Conservation (phyloP, 176 grass and related monocot species). For the Urochloa ruziziensis region DNA sequence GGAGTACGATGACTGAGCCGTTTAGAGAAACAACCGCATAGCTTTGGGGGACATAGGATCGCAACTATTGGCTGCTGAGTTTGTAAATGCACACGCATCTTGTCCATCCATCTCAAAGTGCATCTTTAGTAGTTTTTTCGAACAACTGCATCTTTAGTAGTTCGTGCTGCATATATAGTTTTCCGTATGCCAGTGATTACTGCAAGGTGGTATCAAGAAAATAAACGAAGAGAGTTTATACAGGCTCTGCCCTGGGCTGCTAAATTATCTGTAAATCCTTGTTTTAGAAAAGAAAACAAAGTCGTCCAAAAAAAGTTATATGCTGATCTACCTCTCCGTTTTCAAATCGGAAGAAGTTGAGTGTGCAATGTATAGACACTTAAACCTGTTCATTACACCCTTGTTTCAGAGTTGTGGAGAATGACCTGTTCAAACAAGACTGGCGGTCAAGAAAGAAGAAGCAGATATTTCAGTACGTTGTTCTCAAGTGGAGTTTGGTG, state of each 20-base stretch:
- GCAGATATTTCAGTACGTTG: constrained; percentile 86
- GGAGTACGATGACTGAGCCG: neutral
- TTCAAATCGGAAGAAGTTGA: neutral
- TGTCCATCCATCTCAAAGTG: neutral
- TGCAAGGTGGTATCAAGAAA: neutral
- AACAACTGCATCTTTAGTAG: neutral
- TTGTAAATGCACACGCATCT: neutral
- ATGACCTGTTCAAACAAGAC: constrained; percentile 90
- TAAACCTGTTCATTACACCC: neutral
- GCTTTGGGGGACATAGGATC: neutral
- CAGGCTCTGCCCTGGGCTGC: neutral
- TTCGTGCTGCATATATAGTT: neutral
- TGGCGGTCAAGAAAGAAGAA: constrained; percentile 75
- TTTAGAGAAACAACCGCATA: neutral
- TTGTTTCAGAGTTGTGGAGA: constrained; percentile 76
- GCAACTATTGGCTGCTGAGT: neutral
- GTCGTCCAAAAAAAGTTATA: neutral
- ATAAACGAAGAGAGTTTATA: neutral
- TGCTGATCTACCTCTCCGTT: neutral
- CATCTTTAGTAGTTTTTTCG: too few relatives aligned
- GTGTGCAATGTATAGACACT: neutral
- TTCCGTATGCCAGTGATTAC: neutral
- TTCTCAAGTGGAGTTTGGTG: constrained; percentile 82
- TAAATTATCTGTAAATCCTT: neutral
- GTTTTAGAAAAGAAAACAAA: neutral